Base-by-base conservation (phyloP, 768 basidiomycete species). In the Hygrophoropsis aurantiaca region DNA sequence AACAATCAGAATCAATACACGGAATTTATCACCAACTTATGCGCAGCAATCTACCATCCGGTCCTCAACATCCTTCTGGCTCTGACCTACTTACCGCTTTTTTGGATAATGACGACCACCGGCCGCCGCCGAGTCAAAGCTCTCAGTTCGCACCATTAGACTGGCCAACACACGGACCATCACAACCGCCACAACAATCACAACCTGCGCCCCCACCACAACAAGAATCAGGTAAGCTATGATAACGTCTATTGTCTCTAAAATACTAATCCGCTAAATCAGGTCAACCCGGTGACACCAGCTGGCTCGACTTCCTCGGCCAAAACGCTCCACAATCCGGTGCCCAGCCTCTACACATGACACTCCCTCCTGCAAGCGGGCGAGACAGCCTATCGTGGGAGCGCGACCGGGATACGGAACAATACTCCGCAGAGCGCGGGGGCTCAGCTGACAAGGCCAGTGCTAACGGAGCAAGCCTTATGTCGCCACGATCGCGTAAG, bases 241-340 rank as follows among this genome's bases (percentile, higher is more conserved):
- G 2, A 10, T 10, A 18, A 32, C 13, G 3, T 32, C 19, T 3
- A n/a, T 5, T 6, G 4, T 5, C 11, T 15, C n/a, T 26, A 24
- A 20, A 21, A 11, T 38, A 30, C 49, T 54, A 35, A 54, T 15
- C 21, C 11, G 1, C 35, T 15, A 30, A 7, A 11, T 25, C 27
- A 65, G 62, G 55, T 32, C 59, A 61, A 25, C 41, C 67, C 16
- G 58, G 56, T 11, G 67, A 67, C n/a, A 52, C 67, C 3, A 59
- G 46, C 25, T 67, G 65, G 65, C 57, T 67, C 26, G 65, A 67
- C 32, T 67, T 67, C 30, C 32, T 67, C 38, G 63, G 67, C 11
- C 62, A 65, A 25, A 55, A 40, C 24, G 44, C 50, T 6, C 51
- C 67, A 20, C 64, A 60, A 34, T 36, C 58, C 6, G 42, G 56